These are phyloP conservation scores for Verticillium zaregamsianum DNA, from an alignment of 2,329 filamentous ascomycete genomes.

Conservation along the genomic window DNA sequence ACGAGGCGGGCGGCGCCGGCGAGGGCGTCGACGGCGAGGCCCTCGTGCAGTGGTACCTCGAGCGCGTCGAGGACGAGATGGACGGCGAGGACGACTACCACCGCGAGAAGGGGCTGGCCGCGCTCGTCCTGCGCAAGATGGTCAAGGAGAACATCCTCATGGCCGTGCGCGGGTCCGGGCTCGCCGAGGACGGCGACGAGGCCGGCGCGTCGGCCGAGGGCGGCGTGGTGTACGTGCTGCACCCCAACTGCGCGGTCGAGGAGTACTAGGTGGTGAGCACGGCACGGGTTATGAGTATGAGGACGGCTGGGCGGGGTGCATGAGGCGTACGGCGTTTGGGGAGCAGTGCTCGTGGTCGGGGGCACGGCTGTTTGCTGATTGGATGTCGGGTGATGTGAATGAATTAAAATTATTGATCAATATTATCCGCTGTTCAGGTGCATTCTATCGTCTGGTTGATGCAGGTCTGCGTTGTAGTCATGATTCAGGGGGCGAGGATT, in stretches of 20 bases:
- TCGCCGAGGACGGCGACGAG: slow-evolving; percentile 30
- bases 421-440: too few species aligned
- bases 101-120: slow-evolving; percentile 65
- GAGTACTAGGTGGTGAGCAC: slow-evolving; percentile 34
- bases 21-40: slow-evolving; percentile 84
- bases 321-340: neutral
- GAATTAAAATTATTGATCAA: neutral
- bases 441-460: too few species aligned
- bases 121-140: slow-evolving; percentile 91
- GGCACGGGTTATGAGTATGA: neutral
- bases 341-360: neutral
- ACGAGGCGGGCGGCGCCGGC: slow-evolving; percentile 65
- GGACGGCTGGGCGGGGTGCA: neutral
- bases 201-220: slow-evolving; percentile 37
- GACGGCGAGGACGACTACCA: slow-evolving; percentile 77
- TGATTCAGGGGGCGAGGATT: too few species aligned
- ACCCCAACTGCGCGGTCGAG: slow-evolving; percentile 90
- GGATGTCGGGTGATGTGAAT: neutral
- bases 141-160: slow-evolving; percentile 94
- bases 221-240: slow-evolving; percentile 76
- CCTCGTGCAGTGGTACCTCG: slow-evolving; percentile 84
- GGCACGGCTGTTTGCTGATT: neutral
- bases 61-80: slow-evolving; percentile 82
- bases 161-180: slow-evolving; percentile 62
- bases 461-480: too few species aligned